Conservation (phyloP, 768 basidiomycete species). For the Lyophyllum decastes region DNA sequence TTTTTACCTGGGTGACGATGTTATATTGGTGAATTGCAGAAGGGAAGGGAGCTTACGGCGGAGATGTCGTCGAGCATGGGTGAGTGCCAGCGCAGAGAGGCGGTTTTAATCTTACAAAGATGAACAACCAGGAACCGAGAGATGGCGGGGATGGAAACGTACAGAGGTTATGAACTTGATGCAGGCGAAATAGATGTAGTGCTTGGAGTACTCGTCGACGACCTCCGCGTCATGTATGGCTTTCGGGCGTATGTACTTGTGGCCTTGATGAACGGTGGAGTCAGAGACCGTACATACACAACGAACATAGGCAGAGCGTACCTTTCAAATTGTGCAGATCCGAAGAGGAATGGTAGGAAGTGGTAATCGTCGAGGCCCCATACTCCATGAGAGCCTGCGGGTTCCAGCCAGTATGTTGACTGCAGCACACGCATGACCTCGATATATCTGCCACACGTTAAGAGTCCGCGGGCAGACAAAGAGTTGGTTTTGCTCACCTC, state of each 20-base stretch:
- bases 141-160: constrained; percentile 21
- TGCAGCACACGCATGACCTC: constrained; percentile 84
- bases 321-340: constrained; percentile 78
- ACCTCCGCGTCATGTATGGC: constrained; percentile 91
- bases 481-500: constrained; percentile 49
- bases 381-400: constrained; percentile 98
- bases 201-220: constrained; percentile 85
- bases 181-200: constrained; percentile 98
- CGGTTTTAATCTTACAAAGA: constrained; percentile 80
- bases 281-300: not conserved
- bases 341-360: constrained; percentile 90
- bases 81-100: constrained; percentile 95
- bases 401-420: constrained; percentile 95
- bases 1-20: constrained; percentile 57
- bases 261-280: constrained; percentile 44
- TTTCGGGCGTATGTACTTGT: constrained; percentile 89
- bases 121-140: not conserved
- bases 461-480: not conserved
- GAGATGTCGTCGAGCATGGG: constrained; percentile 99
- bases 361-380: constrained; percentile 99
- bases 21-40: not conserved
- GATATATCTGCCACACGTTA: constrained; percentile 66
- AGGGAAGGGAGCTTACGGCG: constrained; percentile 44
- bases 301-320: constrained; percentile 12
- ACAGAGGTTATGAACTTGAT: constrained; percentile 96